Percentiles rank a stretch among this genome's conserved stretches.
Conservation (phyloP, 2,329 filamentous ascomycete species). For the Epichloe festucae region DNA sequence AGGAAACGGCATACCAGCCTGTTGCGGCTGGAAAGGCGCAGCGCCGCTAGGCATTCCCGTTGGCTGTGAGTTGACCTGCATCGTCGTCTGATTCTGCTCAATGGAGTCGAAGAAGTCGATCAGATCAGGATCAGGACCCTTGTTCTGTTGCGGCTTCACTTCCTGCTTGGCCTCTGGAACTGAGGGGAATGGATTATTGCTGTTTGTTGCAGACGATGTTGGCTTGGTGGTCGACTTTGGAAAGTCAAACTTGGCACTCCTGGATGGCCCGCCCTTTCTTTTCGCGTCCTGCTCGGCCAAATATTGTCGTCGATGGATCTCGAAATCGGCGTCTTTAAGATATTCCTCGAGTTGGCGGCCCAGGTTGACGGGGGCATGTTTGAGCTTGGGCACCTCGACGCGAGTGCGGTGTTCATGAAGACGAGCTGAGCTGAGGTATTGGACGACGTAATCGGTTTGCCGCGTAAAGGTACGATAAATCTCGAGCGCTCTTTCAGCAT, state of each 20-base stretch:
- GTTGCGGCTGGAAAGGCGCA: slow-evolving; percentile 26
- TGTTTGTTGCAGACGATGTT: slow-evolving; percentile 19
- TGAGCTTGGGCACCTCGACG: slow-evolving; percentile 89
- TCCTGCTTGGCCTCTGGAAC: slow-evolving; percentile 20
- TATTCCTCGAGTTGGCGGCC: slow-evolving; percentile 88
- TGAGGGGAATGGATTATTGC: slow-evolving; percentile 30
- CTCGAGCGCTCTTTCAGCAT: slow-evolving; percentile 80
- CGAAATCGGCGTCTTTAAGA: slow-evolving; percentile 86
- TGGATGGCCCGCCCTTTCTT: slow-evolving; percentile 32
- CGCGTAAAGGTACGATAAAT: slow-evolving; percentile 88
- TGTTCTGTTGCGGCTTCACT: slow-evolving; percentile 37
- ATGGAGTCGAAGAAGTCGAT: slow-evolving; percentile 95
- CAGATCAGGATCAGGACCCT: slow-evolving; percentile 60
- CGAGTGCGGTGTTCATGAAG: slow-evolving; percentile 87
- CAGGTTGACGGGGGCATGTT: slow-evolving; percentile 88
- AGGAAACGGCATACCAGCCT: slow-evolving; percentile 20
- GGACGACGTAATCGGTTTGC: slow-evolving; percentile 85
- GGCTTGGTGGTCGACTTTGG: slow-evolving; percentile 17
- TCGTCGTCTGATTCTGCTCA: slow-evolving; percentile 71
- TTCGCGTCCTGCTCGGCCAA: slow-evolving; percentile 72
- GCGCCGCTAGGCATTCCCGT: slow-evolving; percentile 20
- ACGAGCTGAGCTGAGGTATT: slow-evolving; percentile 75
- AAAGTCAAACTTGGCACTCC: slow-evolving; percentile 20
- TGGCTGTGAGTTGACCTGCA: slow-evolving; percentile 34
- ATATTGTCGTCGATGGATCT: slow-evolving; percentile 84